These are phyloP conservation scores for Colletotrichum cordylinicola DNA, from an alignment of 2,329 filamentous ascomycete species.

Conservation along the genomic window DNA sequence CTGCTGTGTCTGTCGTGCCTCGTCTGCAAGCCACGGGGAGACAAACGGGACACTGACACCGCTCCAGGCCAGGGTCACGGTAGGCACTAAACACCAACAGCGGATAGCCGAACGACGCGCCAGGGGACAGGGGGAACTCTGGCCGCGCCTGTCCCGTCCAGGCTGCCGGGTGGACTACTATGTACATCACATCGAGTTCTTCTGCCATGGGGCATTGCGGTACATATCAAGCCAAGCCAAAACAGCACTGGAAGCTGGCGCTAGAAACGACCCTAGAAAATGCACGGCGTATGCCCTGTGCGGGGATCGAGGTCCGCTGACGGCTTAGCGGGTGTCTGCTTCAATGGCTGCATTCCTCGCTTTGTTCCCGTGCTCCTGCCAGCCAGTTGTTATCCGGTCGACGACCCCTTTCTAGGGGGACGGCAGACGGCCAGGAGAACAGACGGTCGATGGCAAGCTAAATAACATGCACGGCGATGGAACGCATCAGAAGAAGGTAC, in stretches of 20 bases:
- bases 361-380: conserved; percentile 11
- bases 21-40: background rate
- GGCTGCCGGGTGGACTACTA: background rate
- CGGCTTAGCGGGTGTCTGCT: background rate
- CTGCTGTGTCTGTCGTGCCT: background rate
- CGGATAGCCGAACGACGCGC: background rate
- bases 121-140: background rate
- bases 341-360: background rate
- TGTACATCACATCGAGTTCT: background rate
- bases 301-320: conserved; percentile 18
- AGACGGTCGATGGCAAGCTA: background rate
- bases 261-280: conserved; percentile 21
- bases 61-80: background rate
- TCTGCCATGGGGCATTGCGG: background rate
- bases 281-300: conserved; percentile 12
- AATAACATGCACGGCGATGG: background rate
- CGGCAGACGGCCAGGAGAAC: background rate
- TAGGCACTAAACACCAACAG: conserved; percentile 3
- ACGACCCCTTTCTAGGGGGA: conserved; percentile 15
- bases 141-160: background rate
- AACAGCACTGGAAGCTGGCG: conserved; percentile 1
- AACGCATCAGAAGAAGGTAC: background rate
- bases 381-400: background rate
- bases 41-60: background rate
- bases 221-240: background rate